Base-by-base conservation (phyloP, 1,284 basidiomycete genomes). In the Irpex sp. region DNA sequence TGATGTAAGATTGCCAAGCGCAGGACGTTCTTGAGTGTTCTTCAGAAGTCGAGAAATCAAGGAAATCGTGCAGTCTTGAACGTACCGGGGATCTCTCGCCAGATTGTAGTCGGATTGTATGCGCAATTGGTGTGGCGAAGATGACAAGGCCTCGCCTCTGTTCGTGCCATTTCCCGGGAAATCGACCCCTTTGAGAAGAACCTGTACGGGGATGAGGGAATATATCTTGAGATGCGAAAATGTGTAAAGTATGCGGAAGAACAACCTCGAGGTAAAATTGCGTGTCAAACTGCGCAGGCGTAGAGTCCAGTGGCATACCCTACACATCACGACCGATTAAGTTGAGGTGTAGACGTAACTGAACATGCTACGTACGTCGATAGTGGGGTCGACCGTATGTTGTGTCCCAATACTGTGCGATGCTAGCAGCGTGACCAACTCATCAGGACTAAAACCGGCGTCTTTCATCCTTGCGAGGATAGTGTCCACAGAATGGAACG, bases 381-480 rank as follows among this genome's bases (percentile, higher is more conserved):
- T 74, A 50, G 70, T 69, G 0, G 70, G 64, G 63, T 79, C 77
- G 43, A 78, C 72, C 33, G 72, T 49, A 15, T 60, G 69, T 49
- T 66, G 72, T 67, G 75, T 76, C 31, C 77, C 74, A 17, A 58
- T 46, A 46, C 56, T 37, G 21, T 58, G 56, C 81, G 73, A 55
- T 81, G 73, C 35, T 77, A 77, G 55, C 1, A 80, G 69, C 21
- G 71, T 75, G 13, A 82, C 76, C 26, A 79, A 73, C 68, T 81
- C 78, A 31, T 68, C 70, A 5, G 78, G 68, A 57, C 66, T 69
- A 69, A 82, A 69, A 11, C 65, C 59, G 15, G 76, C 79, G 59
- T 81, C 79, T 3, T 63, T 69, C 66, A 81, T 76, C 13, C 79
- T 72, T 0, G 69, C 71, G 9, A 81, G 70, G 61, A 81, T 81